These are phyloP conservation scores for Solanum infundibuliforme DNA, from an alignment of 257 asterid species.

Conservation along the genomic window DNA sequence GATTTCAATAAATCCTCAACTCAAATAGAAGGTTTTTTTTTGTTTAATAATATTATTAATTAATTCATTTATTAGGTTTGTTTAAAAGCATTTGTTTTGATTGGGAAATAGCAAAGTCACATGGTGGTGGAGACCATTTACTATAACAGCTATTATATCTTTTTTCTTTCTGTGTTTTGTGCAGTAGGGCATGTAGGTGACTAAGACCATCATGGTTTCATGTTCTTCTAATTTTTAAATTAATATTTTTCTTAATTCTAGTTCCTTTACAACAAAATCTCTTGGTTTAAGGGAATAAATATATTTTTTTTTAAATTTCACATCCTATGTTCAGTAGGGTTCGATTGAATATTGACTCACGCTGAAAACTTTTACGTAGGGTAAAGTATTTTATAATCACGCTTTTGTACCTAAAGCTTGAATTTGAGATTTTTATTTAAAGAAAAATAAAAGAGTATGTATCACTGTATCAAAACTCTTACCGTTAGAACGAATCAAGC, in stretches of 20 bases:
- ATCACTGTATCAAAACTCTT: neutral
- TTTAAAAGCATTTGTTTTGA: conserved; percentile 2
- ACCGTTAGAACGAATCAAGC: neutral
- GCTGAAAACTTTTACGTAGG: fast-evolving
- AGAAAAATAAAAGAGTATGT: neutral
- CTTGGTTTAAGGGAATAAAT: neutral
- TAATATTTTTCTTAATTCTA: neutral
- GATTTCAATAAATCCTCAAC: neutral
- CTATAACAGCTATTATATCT: conserved; percentile 5
- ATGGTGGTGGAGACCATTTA: conserved; percentile 13
- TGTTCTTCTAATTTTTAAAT: neutral
- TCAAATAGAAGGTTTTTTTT: neutral
- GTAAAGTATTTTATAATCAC: fast-evolving
- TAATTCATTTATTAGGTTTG: neutral
- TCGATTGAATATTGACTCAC: neutral
- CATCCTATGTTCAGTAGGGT: neutral
- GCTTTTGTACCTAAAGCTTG: fast-evolving
- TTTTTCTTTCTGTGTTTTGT: conserved; percentile 6
- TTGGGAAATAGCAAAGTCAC: conserved; percentile 3
- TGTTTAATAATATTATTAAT: neutral
- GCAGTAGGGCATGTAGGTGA: conserved; percentile 8
- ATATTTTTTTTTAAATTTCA: neutral
- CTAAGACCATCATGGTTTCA: conserved; percentile 17
- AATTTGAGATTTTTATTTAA: neutral
- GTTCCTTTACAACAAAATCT: neutral